phyloP scores from a whole-genome alignment of 495 filamentous ascomycete genomes.

The Bacidia gigantensis region DNA sequence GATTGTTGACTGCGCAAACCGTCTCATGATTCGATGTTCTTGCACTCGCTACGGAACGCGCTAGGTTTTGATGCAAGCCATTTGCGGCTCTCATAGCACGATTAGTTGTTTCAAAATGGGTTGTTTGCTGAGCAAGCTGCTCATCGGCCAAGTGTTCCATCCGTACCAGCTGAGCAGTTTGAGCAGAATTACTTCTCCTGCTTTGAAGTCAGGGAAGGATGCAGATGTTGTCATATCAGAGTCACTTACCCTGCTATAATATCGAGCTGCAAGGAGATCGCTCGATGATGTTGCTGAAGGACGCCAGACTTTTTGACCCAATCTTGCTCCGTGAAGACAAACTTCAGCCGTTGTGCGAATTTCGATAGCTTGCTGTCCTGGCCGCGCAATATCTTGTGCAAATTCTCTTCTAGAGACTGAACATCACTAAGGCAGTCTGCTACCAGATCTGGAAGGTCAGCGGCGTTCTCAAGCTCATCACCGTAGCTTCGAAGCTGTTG shows the following conservation, averaged over 20 bases:
- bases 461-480: too few relatives aligned
- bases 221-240: too few relatives aligned
- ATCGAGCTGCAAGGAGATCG: neutral
- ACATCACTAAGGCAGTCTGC: too few relatives aligned
- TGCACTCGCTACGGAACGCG: too few relatives aligned
- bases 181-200: neutral
- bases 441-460: too few relatives aligned
- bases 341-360: too few relatives aligned
- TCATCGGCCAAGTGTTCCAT: neutral
- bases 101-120: neutral
- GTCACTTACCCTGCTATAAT: neutral
- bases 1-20: neutral
- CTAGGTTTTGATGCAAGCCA: neutral
- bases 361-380: too few relatives aligned
- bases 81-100: neutral
- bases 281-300: neutral
- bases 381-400: too few relatives aligned
- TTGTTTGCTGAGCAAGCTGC: neutral
- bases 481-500: too few relatives aligned
- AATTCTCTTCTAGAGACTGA: too few relatives aligned
- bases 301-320: too few relatives aligned
- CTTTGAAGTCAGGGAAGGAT: neutral
- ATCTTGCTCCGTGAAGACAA: too few relatives aligned
- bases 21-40: neutral
- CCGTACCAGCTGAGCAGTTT: neutral